Evolutionary conservation across 2,329 filamentous ascomycete species (phyloP).

Genomic region (Cylindrodendrum hubeiense): DNA sequence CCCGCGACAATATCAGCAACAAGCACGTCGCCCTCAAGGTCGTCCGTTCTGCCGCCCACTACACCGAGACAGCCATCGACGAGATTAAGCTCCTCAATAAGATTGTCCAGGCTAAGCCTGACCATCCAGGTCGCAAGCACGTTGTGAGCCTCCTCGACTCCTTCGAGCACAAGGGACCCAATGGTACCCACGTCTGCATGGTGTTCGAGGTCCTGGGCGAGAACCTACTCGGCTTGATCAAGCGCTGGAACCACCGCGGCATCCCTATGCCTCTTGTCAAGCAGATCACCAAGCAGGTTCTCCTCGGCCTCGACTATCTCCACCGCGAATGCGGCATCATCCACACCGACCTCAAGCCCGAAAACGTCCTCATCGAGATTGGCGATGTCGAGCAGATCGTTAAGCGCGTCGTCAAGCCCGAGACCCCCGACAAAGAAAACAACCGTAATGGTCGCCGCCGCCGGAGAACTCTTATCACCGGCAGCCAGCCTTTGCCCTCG

Average conservation of each 20-base stretch:
- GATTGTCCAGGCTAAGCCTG: slow-evolving; percentile 94
- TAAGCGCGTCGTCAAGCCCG: slow-evolving; percentile 92
- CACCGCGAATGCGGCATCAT: slow-evolving; percentile 99
- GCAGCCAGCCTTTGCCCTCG: slow-evolving; percentile 94
- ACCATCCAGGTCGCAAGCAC: slow-evolving; percentile 93
- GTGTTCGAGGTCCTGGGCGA: slow-evolving; percentile 98
- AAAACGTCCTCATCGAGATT: slow-evolving; percentile 98
- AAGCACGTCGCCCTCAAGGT: slow-evolving; percentile 99
- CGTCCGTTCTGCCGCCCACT: slow-evolving; percentile 96
- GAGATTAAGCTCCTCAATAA: slow-evolving; percentile 98
- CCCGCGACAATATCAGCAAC: slow-evolving; percentile 84
- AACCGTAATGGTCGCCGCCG: slow-evolving; percentile 92
- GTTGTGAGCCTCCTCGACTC: slow-evolving; percentile 97
- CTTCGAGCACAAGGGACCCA: slow-evolving; percentile 97
- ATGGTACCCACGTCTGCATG: slow-evolving; percentile 98
- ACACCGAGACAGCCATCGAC: slow-evolving; percentile 98
- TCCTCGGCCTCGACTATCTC: slow-evolving; percentile 94
- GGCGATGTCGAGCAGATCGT: slow-evolving; percentile 99
- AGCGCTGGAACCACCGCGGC: slow-evolving; percentile 97
- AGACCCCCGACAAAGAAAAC: slow-evolving; percentile 81
- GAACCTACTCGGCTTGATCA: slow-evolving; percentile 94
- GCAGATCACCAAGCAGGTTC: slow-evolving; percentile 98
- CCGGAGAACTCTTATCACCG: slow-evolving; percentile 93
- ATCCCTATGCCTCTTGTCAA: slow-evolving; percentile 97
- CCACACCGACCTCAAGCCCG: slow-evolving; percentile 96